Base-by-base conservation (phyloP, 306 rosid genomes). In the Begonia masoniana region DNA sequence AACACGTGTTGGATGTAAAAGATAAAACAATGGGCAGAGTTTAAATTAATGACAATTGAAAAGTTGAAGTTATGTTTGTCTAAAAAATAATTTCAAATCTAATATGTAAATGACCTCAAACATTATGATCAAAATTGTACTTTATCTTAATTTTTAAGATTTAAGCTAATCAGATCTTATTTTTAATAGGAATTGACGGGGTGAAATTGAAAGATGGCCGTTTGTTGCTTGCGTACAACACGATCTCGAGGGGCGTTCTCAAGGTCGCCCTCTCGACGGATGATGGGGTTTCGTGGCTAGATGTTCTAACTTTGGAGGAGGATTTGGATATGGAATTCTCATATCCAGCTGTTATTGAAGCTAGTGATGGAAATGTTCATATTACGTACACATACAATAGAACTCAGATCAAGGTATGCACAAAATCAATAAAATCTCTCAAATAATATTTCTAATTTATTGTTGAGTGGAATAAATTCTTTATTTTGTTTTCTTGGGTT, bases 331-430 rank as follows among this genome's bases (percentile, higher is more conserved):
- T 65, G 89, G 95, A 85, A 58, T 88, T 88, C 74, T 88, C 97
- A 19, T 85, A 88, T 65, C 97, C 97, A 50, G 97, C 97, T 61
- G 89, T 82, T 69, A 88, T 88, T 51, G 83, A 82, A 67, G 85
- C 77, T 42, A 80, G 83, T 54, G 97, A 85, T 58, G 97, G 66
- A 10, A 74, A 49, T 56, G 57, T 88, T 45, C 95, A 88, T 62
- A 68, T 88, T 63, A 80, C 94, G 13, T 88, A 88, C 73, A 82
- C 97, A 58, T 88, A 85, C 61, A 56, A 82, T 36, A 82, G 95
- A 56, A 80, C 83, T 54, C 94, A 88, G 58, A 76, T 88, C 50
- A 88, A 88, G 97, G 97, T 88, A 77, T 42, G 54, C 13, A 47
- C n/a, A n/a, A n/a, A n/a, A n/a, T n/a, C n/a, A n/a, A 1, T 1